Base-by-base conservation (phyloP, 306 rosid genomes). In the Trichosanthes cucumerina region DNA sequence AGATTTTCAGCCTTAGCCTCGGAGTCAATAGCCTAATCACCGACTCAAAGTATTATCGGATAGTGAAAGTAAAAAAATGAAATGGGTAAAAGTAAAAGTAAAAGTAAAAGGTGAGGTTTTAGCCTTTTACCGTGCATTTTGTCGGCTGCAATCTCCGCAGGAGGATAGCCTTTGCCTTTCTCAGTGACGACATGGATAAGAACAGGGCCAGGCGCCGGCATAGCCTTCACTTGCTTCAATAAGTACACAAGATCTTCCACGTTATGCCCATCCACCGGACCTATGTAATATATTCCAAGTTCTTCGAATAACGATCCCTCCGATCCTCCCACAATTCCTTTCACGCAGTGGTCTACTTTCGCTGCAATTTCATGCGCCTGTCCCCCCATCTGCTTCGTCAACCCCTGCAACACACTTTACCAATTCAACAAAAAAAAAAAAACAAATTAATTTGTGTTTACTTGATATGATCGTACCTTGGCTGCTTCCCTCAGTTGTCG, bases 81-180 rank as follows among this genome's bases (percentile, higher is more conserved):
- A 36, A 36, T 36, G 39, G 39, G 39, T 36, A 36, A 36, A n/a
- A n/a, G n/a, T n/a, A n/a, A n/a, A n/a, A n/a, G n/a, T n/a, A n/a
- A n/a, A n/a, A 5, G 39, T 4, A 4, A 56, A 6, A 21, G 15
- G 23, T n/a, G 43, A 23, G 24, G 6, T 10, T 16, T n/a, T n/a
- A n/a, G n/a, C n/a, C n/a, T n/a, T 18, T 23, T 77, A 88, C 95
- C 92, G 7, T 90, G 96, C 92, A 88, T 88, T 77, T 90, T 90
- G 79, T 90, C 96, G 26, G 88, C 9, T 19, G 96, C 91, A n/a
- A 33, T 50, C 80, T 87, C 91, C 13, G 96, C 96, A 4, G 89
- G 91, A 31, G 59, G 83, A 78, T 90, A 90, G 26, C 96, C 90
- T 76, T 87, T 88, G 60, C 96, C 96, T 84, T 90, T 90, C 83